Percentiles rank a stretch among this genome's conserved stretches.
Evolutionary conservation across 2,329 filamentous ascomycete species (phyloP).

Genomic region (Cadophora malorum): DNA sequence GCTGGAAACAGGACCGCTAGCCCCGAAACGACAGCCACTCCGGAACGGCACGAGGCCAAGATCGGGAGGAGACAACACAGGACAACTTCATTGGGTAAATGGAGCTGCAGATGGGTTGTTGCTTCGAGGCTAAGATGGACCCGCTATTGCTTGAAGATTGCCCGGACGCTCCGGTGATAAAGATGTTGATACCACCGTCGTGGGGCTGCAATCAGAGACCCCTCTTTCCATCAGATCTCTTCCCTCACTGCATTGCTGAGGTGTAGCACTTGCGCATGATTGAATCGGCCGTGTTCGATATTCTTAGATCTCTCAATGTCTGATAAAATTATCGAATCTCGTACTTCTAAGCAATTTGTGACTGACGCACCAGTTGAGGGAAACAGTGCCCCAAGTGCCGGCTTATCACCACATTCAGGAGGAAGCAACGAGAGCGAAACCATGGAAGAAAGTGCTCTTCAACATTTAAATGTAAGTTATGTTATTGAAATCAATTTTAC

Average conservation of each 20-base stretch:
- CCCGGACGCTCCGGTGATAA: background rate
- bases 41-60: background rate
- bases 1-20: slow-evolving; percentile 1
- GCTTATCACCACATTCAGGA: slow-evolving; percentile 2
- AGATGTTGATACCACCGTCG: background rate
- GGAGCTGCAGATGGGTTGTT: background rate
- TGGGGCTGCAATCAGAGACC: background rate
- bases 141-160: background rate
- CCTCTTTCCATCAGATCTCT: background rate
- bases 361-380: background rate
- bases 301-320: background rate
- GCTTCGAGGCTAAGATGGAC: background rate
- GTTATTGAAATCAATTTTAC: background rate
- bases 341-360: background rate
- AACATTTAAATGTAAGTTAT: slow-evolving; percentile 14
- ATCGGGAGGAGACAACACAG: background rate
- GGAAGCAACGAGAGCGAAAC: slow-evolving; percentile 5
- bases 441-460: slow-evolving; percentile 20
- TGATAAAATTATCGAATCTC: background rate
- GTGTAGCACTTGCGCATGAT: background rate
- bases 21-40: slow-evolving; percentile 8
- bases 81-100: slow-evolving; percentile 9
- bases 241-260: background rate
- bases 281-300: background rate
- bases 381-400: background rate